A percentile compares a stretch with the other conserved stretches of the same genome.
phyloP scores from a whole-genome alignment of 768 basidiomycete species.

The Pleurotus tuoliensis region DNA sequence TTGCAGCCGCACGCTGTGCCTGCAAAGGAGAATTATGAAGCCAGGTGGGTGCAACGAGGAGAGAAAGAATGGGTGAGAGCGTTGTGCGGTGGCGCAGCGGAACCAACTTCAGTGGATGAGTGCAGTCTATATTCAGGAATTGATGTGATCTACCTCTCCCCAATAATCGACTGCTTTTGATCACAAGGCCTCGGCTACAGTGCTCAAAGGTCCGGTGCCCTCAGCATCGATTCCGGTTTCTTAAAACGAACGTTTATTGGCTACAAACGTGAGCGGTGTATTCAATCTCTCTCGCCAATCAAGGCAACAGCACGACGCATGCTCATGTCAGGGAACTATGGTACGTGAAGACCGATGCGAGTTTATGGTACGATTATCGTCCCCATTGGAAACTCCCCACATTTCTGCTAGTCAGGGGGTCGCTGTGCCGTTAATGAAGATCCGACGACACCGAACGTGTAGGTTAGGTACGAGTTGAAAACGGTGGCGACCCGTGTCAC shows the following conservation, averaged over 20 bases:
- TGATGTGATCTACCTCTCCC: neutral
- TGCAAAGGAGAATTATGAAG: constrained; percentile 5
- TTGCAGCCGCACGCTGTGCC: constrained; percentile 1
- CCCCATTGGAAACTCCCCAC: neutral
- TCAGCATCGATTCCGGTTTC: neutral
- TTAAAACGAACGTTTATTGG: constrained; percentile 7
- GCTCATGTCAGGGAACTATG: neutral
- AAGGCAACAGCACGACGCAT: neutral
- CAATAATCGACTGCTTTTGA: neutral
- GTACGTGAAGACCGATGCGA: neutral
- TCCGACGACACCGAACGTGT: too few species aligned
- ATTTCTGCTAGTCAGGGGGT: too few species aligned
- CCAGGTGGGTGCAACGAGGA: constrained; percentile 8
- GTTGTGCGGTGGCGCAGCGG: constrained; percentile 6
- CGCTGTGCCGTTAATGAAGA: too few species aligned
- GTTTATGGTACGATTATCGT: neutral
- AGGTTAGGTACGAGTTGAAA: too few species aligned
- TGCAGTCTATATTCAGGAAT: too few species aligned
- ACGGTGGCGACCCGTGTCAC: too few species aligned
- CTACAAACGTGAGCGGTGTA: constrained; percentile 4
- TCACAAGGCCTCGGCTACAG: constrained; percentile 1
- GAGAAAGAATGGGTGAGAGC: neutral
- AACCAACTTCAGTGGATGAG: neutral
- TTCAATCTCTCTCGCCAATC: neutral
- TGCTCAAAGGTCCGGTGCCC: neutral